Percentiles rank a stretch among this genome's conserved stretches.
Evolutionary conservation across 1,284 basidiomycete genomes (phyloP).

Genomic region (Cryptococcus sp.): DNA sequence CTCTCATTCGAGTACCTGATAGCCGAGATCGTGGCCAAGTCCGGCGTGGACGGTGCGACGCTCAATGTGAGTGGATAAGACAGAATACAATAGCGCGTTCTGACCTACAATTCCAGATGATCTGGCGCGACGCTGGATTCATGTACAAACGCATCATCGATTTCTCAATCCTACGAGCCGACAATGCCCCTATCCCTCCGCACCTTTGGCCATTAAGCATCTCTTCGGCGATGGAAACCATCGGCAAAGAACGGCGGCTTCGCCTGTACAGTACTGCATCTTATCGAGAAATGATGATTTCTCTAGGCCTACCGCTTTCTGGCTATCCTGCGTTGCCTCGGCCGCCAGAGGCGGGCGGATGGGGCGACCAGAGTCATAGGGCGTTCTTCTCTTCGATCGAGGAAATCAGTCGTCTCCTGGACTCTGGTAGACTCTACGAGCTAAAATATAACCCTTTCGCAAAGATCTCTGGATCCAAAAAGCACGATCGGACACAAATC

Average conservation of each 20-base stretch:
- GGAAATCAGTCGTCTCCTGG: constrained; percentile 6
- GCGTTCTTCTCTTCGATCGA: constrained; percentile 5
- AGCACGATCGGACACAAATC: background rate
- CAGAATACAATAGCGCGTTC: background rate
- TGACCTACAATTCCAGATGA: constrained; percentile 1
- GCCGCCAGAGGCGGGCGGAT: constrained; percentile 27
- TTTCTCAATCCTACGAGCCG: constrained; percentile 33
- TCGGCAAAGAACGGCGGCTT: constrained; percentile 39
- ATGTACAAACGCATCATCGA: constrained; percentile 43
- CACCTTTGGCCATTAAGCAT: constrained; percentile 34
- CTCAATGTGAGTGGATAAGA: constrained; percentile 22
- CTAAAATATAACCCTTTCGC: background rate
- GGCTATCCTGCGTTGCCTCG: constrained; percentile 22
- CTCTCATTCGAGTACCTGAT: constrained; percentile 35
- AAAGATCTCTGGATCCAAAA: too few relatives aligned
- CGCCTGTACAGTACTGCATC: constrained; percentile 28
- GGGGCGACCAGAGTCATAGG: constrained; percentile 25
- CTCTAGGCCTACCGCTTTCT: constrained; percentile 23
- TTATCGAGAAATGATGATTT: constrained; percentile 30
- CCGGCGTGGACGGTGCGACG: constrained; percentile 28
- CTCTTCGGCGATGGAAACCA: constrained; percentile 36
- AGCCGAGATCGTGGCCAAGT: constrained; percentile 19
- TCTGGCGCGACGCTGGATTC: constrained; percentile 6
- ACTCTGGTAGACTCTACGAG: background rate
- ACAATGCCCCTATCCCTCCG: constrained; percentile 28